Evolutionary conservation across 345 rosid species (phyloP), one percentile per base, ranked within the genome.

Genomic region (Toxicodendron radicans): DNA sequence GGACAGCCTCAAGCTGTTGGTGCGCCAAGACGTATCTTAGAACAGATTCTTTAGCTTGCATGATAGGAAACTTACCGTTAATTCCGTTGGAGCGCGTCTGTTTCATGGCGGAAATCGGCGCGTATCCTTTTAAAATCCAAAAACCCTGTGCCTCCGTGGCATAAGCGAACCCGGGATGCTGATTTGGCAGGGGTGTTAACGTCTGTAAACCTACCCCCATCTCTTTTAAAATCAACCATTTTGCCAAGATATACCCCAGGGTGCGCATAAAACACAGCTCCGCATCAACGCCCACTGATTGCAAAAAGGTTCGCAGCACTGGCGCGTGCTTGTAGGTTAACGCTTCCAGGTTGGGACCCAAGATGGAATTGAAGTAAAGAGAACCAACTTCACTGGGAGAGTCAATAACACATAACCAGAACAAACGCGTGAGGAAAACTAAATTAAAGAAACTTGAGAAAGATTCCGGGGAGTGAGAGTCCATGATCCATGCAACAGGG

Each of bases 261-360:
- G 96, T 78, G 54, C 96, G 94, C 88, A 82, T 86, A 79, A 94
- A 88, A 66, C 88, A 86, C 4, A 86, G 83, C 87, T 94, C 96
- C 2, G 76, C 85, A 38, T 94, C 97, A 14, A 84, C 88, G 17
- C 98, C 98, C 1, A 83, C 78, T 0, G 91, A 77, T n/a, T 76
- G 71, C 11, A 94, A 68, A 79, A 94, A 94, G 24, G 92, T 81
- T 35, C 87, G 82, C 57, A 94, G 64, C n/a, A 87, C 96, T 0
- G 92, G 86, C 10, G 81, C 57, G 66, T 82, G 79, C 24, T 79
- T 79, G 62, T 84, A 79, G 7, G 83, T 71, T 3, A 92, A 74
- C 10, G 76, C 73, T 59, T 87, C 88, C 4, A 92, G 73, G 77
- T 85, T 83, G 2, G 97, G 94, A 49, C 81, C 85, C 10, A 94